Base-by-base conservation (phyloP, 148 eudicot genomes). In the Rhododendron mucronatum region DNA sequence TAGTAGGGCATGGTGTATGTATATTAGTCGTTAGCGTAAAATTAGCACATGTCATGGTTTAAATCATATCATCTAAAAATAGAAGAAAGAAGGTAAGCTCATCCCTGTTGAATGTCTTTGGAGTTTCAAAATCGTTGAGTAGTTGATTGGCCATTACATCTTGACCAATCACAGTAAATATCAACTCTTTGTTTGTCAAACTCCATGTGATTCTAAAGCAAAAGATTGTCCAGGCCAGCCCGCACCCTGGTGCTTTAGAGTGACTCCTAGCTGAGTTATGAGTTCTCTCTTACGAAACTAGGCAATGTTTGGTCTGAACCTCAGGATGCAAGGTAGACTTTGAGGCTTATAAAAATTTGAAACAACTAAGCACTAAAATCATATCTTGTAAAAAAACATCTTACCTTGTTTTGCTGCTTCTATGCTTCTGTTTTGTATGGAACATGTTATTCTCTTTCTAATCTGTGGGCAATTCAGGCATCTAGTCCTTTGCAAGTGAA, bases 401-500 rank as follows among this genome's bases (percentile, higher is more conserved):
- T 35, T 61, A 48, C 65, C 35, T 16, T 80, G 44, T 15, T 28
- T 28, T 59, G 13, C 57, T 5, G 8, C 14, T 78, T 47, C 51
- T 82, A 53, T 81, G 39, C 85, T 78, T 86, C n/a, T 87, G 77
- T 87, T 81, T 18, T 35, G 50, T 30, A 4, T 41, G 44, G 78
- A 73, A n/a, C 51, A 80, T 47, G 30, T 82, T 57, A 23, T 84
- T 85, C 80, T 44, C 73, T 78, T 85, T 84, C 87, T 83, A 76
- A 89, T 82, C 23, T 87, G 71, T 86, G 78, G 85, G 85, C 57
- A 77, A 82, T 87, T 79, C 93, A 97, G 99, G 99, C 99, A 83
- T 93, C 98, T 83, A 95, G 98, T 90, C 98, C 98, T 26, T 88
- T 97, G 94, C 99, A 97, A 94, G 99, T 97, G 92, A 97, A 97